Evolutionary conservation across 129 eudicot species (phyloP).

Genomic region (Cynara cardunculus): DNA sequence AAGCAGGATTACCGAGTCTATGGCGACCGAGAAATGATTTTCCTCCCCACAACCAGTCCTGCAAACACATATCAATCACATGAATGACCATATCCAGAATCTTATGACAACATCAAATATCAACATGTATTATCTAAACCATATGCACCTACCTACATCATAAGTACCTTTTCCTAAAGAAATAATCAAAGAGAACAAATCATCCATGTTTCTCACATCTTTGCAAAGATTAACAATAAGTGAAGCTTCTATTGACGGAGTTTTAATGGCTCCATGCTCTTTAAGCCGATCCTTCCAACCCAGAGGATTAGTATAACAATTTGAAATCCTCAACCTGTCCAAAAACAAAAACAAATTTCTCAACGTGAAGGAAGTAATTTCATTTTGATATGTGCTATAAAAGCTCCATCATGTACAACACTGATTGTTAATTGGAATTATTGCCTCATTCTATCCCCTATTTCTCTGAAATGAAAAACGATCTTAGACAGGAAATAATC

Average conservation of each 20-base stretch:
- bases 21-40: too few relatives aligned
- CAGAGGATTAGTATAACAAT: slow-evolving; percentile 87
- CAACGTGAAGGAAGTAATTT: too few relatives aligned
- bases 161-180: slow-evolving; percentile 60
- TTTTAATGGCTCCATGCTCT: slow-evolving; percentile 46
- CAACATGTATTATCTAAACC: background rate
- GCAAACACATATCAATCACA: slow-evolving; percentile 25
- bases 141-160: too few relatives aligned
- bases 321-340: slow-evolving; percentile 71
- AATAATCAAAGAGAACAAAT: slow-evolving; percentile 45
- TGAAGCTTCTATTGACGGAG: slow-evolving; percentile 33
- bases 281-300: slow-evolving; percentile 82
- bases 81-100: background rate
- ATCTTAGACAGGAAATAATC: background rate
- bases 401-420: too few relatives aligned
- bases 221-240: slow-evolving; percentile 36
- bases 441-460: too few relatives aligned
- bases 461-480: background rate
- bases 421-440: too few relatives aligned
- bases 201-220: slow-evolving; percentile 71
- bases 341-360: background rate
- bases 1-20: slow-evolving; percentile 66
- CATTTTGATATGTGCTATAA: background rate
- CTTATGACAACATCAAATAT: background rate
- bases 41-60: slow-evolving; percentile 66